Base-by-base conservation (phyloP, 768 basidiomycete species). In the Hericium coralloides region DNA sequence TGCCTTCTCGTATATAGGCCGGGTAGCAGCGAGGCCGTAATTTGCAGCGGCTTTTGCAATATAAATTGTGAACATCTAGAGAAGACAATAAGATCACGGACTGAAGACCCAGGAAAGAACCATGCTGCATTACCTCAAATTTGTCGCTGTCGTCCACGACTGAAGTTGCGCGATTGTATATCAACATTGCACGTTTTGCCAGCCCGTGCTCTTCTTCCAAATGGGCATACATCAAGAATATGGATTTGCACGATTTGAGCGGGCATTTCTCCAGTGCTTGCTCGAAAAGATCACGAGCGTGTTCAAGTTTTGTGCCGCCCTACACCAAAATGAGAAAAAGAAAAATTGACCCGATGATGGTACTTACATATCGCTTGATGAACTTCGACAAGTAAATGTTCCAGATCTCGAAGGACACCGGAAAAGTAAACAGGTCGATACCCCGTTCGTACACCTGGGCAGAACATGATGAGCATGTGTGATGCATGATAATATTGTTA, bases 381-480 rank as follows among this genome's bases (percentile, higher is more conserved):
- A 99, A 99, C 72, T 98, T 98, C 47, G 92, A 87, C 18, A 99
- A 74, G 70, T 98, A 99, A 54, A 97, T 97, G 69, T 99, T 98
- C 95, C 97, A 98, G 61, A 99, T 85, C 72, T 99, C 97, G 70
- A 98, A 98, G 3, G 93, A 95, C 59, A 98, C 85, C 0, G 97
- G 97, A 78, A 92, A 98, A 9, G 95, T 95, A 76, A 98, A 98
- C 31, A 98, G 74, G 61, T 98, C 95, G 10, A 95, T 92, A 49
- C 97, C 97, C 23, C 95, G 85, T 69, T 98, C 97, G 68, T 98
- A 99, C 23, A 95, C 88, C 89, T 90, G 51, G 5, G 39, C 41
- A 49, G 41, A 25, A 52, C 31, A 15, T 60, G 49, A 49, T 39
- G 9, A 7, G 15, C 55, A 12, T 48, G 37, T 31, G 37, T 15